Conservation (phyloP, 169 alveolate species). For the Perkinsus olseni region DNA sequence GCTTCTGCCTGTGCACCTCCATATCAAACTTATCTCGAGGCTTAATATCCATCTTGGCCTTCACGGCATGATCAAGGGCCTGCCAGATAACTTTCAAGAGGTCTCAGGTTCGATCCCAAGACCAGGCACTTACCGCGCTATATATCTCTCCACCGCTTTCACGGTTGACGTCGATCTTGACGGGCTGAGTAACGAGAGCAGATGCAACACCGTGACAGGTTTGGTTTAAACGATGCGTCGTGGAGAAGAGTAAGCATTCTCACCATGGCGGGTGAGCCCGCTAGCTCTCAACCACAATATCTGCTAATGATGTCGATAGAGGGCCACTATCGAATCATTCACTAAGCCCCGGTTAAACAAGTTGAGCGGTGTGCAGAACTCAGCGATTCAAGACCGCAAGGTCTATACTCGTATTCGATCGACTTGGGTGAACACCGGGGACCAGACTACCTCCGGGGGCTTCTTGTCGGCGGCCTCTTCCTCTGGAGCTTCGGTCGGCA, state of each 20-base stretch:
- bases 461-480: neutral
- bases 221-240: too few relatives aligned
- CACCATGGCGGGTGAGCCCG: too few relatives aligned
- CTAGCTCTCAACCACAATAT: too few relatives aligned
- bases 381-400: too few relatives aligned
- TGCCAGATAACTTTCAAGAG: neutral
- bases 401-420: too few relatives aligned
- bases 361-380: too few relatives aligned
- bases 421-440: too few relatives aligned
- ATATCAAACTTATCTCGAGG: neutral
- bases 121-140: neutral
- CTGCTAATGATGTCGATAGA: too few relatives aligned
- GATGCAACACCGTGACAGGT: too few relatives aligned
- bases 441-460: neutral
- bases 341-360: too few relatives aligned
- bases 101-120: neutral
- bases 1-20: neutral
- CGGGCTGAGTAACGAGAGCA: neutral
- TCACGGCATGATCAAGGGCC: neutral
- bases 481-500: neutral
- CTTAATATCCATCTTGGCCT: neutral
- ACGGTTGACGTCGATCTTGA: neutral
- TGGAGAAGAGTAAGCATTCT: too few relatives aligned
- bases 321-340: too few relatives aligned
- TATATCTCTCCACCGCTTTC: neutral